Evolutionary conservation across 2,329 filamentous ascomycete species (phyloP), one percentile per base, ranked within the genome.

Genomic region (Amauroascus verrucosus): DNA sequence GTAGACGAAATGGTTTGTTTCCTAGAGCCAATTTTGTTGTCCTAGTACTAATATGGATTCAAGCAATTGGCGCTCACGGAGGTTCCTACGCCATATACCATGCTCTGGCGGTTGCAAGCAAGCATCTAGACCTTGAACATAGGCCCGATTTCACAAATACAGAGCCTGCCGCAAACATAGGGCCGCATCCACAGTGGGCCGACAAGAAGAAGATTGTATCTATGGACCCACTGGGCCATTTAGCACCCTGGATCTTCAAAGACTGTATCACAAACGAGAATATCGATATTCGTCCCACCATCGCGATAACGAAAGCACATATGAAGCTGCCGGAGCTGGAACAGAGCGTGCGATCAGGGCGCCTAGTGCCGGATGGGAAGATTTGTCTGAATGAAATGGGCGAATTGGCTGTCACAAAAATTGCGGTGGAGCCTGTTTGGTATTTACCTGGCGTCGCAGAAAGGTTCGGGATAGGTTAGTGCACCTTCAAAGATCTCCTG

Each of bases 321-420:
- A 96, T 96, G 90, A 93, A 87, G 74, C 75, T 97, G n/a, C 88
- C 93, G 0, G 93, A 98, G 68, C 80, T 98, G 40, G 88, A 91
- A 61, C 85, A 95, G 28, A 93, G 88, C 60, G 89, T 98, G 2
- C 82, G 79, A 54, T 78, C 79, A 46, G 91, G 91, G 3, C 79
- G 88, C 59, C 75, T 97, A 1, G 72, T 78, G 6, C 79, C 80
- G 0, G 93, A 98, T 67, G 91, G 93, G 49, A 93, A 90, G 65
- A 88, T 97, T 43, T 91, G 89, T 64, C 69, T 97, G 51, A 95
- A 95, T 64, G 77, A 82, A n/a, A 72, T 74, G 2, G 93, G 93
- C 53, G 93, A 97, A 67, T 76, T 97, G 35, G 86, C 86, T 30
- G 93, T 97, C 4, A 97, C 93, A 46, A 98, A 98, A 68, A 88